Conservation (phyloP, 1,284 basidiomycete genomes). For the Boletus mariae region DNA sequence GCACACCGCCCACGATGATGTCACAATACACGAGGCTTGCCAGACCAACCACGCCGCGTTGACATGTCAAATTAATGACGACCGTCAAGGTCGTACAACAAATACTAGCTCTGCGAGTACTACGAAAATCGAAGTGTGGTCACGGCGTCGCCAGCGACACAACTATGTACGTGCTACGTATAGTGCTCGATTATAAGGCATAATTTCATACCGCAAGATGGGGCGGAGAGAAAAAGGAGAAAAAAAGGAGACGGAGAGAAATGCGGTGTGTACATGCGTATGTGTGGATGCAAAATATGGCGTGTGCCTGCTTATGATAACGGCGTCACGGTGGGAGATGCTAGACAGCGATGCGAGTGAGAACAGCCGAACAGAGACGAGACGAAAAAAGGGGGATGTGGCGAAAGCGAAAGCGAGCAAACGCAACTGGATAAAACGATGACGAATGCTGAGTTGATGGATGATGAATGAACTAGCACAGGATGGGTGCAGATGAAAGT, state of each 20-base stretch:
- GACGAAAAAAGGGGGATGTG: conserved; percentile 3
- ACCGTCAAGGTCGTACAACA: conserved; percentile 14
- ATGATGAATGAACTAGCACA: not conserved
- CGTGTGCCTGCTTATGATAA: conserved; percentile 8
- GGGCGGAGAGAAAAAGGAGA: not conserved
- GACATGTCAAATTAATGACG: not conserved
- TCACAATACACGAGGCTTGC: not conserved
- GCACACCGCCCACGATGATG: not conserved
- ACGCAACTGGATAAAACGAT: not conserved
- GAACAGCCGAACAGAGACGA: conserved; percentile 6
- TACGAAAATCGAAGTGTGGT: conserved; percentile 11
- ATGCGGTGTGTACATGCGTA: conserved; percentile 7
- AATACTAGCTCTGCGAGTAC: conserved; percentile 18
- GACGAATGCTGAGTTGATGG: not conserved
- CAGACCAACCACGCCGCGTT: not conserved
- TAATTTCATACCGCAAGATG: conserved; percentile 19
- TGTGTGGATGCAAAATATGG: conserved; percentile 16
- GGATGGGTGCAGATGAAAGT: not conserved
- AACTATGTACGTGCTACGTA: conserved; percentile 19
- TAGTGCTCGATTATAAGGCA: conserved; percentile 30
- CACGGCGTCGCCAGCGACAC: conserved; percentile 23
- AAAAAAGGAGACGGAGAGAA: conserved; percentile 1
- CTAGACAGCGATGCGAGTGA: conserved; percentile 25
- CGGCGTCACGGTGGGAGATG: conserved; percentile 7
- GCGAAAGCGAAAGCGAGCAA: conserved; percentile 7